Percentiles rank a stretch among this genome's conserved stretches.
Evolutionary conservation across 306 rosid species (phyloP).

Genomic region (Prinsepia uniflora): DNA sequence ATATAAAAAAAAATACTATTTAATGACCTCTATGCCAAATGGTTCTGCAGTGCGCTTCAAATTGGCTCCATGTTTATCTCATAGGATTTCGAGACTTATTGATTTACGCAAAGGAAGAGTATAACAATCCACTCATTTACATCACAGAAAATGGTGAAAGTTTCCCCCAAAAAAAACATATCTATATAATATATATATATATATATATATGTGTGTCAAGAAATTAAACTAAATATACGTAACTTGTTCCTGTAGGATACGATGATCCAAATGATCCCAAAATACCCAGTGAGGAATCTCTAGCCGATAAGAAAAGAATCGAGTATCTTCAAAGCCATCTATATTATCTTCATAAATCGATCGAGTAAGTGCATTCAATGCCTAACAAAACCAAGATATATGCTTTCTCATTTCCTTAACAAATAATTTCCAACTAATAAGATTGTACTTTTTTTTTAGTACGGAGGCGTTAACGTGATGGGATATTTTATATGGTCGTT

Average conservation of each 20-base stretch:
- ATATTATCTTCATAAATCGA: neutral
- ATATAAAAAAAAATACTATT: neutral
- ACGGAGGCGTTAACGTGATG: constrained; percentile 2
- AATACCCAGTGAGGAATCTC: neutral
- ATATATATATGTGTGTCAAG: neutral
- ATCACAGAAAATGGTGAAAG: neutral
- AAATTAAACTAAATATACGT: too few relatives aligned
- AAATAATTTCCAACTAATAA: neutral
- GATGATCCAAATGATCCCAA: neutral
- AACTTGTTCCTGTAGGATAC: neutral
- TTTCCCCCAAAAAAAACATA: too few relatives aligned
- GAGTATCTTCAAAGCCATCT: neutral
- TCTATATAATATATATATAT: too few relatives aligned
- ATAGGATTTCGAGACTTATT: neutral
- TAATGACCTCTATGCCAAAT: neutral
- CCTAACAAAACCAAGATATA: neutral
- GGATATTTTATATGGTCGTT: neutral
- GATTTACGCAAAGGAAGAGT: neutral
- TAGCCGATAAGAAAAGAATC: neutral
- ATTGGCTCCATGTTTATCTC: neutral
- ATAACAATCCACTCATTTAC: neutral
- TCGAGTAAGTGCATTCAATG: neutral
- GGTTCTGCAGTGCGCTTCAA: neutral
- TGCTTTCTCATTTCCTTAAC: neutral
- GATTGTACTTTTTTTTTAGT: neutral